Evolutionary conservation across 148 eudicot genomes (phyloP).

Genomic region (Chenopodium berlandieri): DNA sequence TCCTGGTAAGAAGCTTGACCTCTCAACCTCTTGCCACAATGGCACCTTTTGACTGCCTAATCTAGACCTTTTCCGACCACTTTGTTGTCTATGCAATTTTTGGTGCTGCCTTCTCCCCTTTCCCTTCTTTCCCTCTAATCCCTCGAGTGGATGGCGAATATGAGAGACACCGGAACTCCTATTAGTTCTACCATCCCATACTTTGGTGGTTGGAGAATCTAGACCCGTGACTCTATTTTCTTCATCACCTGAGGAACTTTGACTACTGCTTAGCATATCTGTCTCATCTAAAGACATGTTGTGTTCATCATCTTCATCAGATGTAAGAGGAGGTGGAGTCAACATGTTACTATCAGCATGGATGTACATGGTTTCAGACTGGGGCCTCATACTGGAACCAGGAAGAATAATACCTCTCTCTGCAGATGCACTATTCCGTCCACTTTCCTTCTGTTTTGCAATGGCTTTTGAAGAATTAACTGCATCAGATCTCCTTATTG

Average conservation of each 20-base stretch:
- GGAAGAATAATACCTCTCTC: slow-evolving; percentile 31
- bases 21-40: slow-evolving; percentile 84
- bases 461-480: slow-evolving; percentile 31
- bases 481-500: slow-evolving; percentile 25
- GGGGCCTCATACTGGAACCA: slow-evolving; percentile 28
- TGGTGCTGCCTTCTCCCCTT: slow-evolving; percentile 44
- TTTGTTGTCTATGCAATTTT: slow-evolving; percentile 40
- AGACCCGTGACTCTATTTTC: slow-evolving; percentile 71
- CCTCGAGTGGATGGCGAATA: slow-evolving; percentile 93
- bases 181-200: slow-evolving; percentile 88
- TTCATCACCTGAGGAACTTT: slow-evolving; percentile 69
- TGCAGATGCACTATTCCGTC: slow-evolving; percentile 25
- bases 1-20: slow-evolving; percentile 71
- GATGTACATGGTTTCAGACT: slow-evolving; percentile 23
- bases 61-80: slow-evolving; percentile 62
- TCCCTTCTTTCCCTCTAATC: slow-evolving; percentile 50
- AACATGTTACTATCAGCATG: slow-evolving; percentile 27
- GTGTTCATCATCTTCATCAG: slow-evolving; percentile 57
- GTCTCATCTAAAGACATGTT: slow-evolving; percentile 42
- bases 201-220: slow-evolving; percentile 77
- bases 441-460: slow-evolving; percentile 37
- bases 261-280: slow-evolving; percentile 55
- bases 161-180: slow-evolving; percentile 50
- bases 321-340: slow-evolving; percentile 30
- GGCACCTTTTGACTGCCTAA: slow-evolving; percentile 47